Base-by-base conservation (phyloP, 139 green algal species). In the Chlorokybus atmophyticus region DNA sequence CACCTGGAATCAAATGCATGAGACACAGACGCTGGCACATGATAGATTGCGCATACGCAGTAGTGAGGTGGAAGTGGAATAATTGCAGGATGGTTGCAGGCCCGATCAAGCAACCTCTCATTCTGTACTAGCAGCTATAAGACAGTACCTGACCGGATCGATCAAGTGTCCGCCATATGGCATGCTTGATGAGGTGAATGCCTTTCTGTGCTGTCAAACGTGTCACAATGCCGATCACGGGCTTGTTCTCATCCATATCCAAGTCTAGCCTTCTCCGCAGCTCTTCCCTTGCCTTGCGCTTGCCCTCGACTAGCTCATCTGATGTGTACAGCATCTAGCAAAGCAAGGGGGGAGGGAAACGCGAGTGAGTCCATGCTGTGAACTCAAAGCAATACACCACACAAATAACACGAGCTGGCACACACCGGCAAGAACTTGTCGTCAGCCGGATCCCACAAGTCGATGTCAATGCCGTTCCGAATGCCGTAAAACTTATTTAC, bases 381-480 rank as follows among this genome's bases (percentile, higher is more conserved):
- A 47, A 47, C 39, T n/a, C 39, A 19, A 47, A n/a, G 39, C 39
- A 47, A 47, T n/a, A n/a, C 39, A 47, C 19, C 39, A 47, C 39
- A 19, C 19, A n/a, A 47, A 47, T 19, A n/a, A 47, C 39, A 47
- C 19, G 19, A 47, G n/a, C n/a, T n/a, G n/a, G n/a, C 1, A 67
- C 50, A 14, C 23, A 78, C 35, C 10, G 84, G 85, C 50, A 94
- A 62, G 66, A 82, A 84, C 8, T 55, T 31, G 67, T 94, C 88
- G 21, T 66, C 59, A 3, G 60, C 50, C 4, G 90, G 90, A 67
- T 97, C 84, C 90, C 90, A 98, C 52, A 96, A 90, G 67, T 98
- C 90, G 28, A 77, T 58, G 75, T 98, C 90, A 53, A 98, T 97
- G 44, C 90, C 90, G 65, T 97, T 98, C 32, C 50, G 26, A 28